Conservation (phyloP, 129 eudicot species). For the Tanacetum coccineum region DNA sequence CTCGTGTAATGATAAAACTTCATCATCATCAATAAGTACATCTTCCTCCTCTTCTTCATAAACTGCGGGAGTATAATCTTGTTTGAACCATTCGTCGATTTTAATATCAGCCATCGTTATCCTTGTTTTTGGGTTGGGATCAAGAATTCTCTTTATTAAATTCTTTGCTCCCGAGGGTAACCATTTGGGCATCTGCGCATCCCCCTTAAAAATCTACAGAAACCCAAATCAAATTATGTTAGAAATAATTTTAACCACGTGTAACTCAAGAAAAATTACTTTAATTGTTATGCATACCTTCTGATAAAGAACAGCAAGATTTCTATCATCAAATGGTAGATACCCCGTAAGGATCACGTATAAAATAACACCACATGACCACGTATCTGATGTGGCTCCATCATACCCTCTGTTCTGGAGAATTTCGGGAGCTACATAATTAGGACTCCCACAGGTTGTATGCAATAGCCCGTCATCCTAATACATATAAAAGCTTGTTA, state of each 20-base stretch:
- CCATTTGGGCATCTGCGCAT: conserved; percentile 86
- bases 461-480: conserved; percentile 93
- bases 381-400: conserved; percentile 86
- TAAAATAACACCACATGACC: conserved; percentile 97
- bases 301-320: conserved; percentile 92
- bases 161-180: conserved; percentile 69
- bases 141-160: conserved; percentile 77
- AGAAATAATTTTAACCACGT: conserved; percentile 5
- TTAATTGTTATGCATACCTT: conserved; percentile 45
- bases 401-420: conserved; percentile 81
- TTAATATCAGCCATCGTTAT: conserved; percentile 69
- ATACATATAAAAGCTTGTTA: conserved; percentile 17
- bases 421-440: conserved; percentile 98
- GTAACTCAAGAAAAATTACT: background rate
- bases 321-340: conserved; percentile 93
- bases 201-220: conserved; percentile 82
- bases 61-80: conserved; percentile 59
- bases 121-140: conserved; percentile 76
- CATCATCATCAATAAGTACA: conserved; percentile 56
- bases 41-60: conserved; percentile 72
- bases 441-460: conserved; percentile 98
- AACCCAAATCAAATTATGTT: conserved; percentile 9
- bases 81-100: conserved; percentile 73
- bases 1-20: conserved; percentile 54
- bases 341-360: conserved; percentile 88